Evolutionary conservation across 2,329 filamentous ascomycete genomes (phyloP).

Genomic region (Talaromyces sp.): DNA sequence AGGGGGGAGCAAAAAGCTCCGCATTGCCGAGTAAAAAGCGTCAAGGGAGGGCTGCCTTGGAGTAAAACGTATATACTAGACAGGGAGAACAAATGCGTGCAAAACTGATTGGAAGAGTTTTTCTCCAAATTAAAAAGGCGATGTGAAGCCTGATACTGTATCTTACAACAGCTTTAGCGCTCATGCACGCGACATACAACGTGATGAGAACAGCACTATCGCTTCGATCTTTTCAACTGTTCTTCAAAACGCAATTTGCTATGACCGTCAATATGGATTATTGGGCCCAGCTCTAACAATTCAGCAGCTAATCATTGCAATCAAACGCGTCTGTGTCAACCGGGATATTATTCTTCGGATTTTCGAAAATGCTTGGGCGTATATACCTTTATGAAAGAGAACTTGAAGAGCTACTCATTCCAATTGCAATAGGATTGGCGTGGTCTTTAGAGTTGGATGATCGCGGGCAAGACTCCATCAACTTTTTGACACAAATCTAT

Average conservation of each 20-base stretch:
- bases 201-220: not conserved
- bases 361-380: not conserved
- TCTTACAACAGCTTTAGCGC: too few species aligned
- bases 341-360: not conserved
- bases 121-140: too few species aligned
- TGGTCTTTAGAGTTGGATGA: constrained; percentile 3
- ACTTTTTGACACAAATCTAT: not conserved
- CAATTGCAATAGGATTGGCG: not conserved
- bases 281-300: not conserved
- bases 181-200: too few species aligned
- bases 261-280: not conserved
- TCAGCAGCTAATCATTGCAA: not conserved
- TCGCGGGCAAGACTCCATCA: not conserved
- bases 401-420: constrained; percentile 5
- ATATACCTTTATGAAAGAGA: not conserved
- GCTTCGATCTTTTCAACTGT: not conserved
- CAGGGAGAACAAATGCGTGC: too few species aligned
- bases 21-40: too few species aligned
- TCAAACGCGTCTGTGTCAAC: not conserved
- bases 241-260: not conserved
- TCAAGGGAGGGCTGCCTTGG: too few species aligned
- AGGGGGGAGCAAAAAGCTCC: too few species aligned
- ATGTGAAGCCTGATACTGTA: too few species aligned
- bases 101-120: too few species aligned
- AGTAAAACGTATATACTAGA: too few species aligned